These are phyloP conservation scores for Cladosporium sp. DNA, from an alignment of 2,329 filamentous ascomycete genomes.

Conservation along the genomic window DNA sequence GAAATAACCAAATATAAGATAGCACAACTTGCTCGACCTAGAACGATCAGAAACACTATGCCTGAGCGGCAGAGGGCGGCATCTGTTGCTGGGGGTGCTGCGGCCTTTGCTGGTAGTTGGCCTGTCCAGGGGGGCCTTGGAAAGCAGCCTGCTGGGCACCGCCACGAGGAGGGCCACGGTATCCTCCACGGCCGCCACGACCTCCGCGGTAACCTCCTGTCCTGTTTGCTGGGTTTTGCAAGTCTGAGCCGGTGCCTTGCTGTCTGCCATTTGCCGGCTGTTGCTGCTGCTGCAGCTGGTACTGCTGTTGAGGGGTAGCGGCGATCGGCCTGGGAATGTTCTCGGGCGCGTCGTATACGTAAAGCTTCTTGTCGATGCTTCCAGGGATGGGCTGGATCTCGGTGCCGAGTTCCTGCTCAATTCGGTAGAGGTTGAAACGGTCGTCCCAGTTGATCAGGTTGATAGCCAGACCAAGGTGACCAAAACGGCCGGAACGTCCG, in stretches of 20 bases:
- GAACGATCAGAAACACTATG: slow-evolving; percentile 19
- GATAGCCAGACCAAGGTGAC: slow-evolving; percentile 93
- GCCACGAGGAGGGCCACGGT: slow-evolving; percentile 26
- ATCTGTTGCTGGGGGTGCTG: slow-evolving; percentile 20
- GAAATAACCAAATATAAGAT: slow-evolving; percentile 3
- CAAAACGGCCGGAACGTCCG: slow-evolving; percentile 93
- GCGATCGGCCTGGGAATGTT: slow-evolving; percentile 81
- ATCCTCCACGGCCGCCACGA: slow-evolving; percentile 30
- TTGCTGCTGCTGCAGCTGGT: slow-evolving; percentile 20
- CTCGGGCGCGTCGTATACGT: slow-evolving; percentile 96
- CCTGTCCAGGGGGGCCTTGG: slow-evolving; percentile 26
- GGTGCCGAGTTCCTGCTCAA: slow-evolving; percentile 93
- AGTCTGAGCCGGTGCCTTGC: slow-evolving; percentile 31
- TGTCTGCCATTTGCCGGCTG: slow-evolving; percentile 25
- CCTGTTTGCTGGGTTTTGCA: slow-evolving; percentile 31
- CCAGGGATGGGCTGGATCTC: slow-evolving; percentile 96
- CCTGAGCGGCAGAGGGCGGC: slow-evolving; percentile 26
- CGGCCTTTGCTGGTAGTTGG: slow-evolving; percentile 26
- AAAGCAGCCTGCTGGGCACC: slow-evolving; percentile 24
- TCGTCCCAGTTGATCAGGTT: slow-evolving; percentile 99
- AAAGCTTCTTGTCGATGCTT: slow-evolving; percentile 94
- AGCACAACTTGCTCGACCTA: background rate
- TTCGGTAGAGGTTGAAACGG: slow-evolving; percentile 97
- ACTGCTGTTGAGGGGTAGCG: slow-evolving; percentile 40
- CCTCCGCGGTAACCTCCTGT: slow-evolving; percentile 29